Percentiles rank a stretch among this genome's conserved stretches.
These are phyloP conservation scores for Spizellomyces sp. DNA, from an alignment of 192 early-diverging fungal genomes.

Conservation along the genomic window DNA sequence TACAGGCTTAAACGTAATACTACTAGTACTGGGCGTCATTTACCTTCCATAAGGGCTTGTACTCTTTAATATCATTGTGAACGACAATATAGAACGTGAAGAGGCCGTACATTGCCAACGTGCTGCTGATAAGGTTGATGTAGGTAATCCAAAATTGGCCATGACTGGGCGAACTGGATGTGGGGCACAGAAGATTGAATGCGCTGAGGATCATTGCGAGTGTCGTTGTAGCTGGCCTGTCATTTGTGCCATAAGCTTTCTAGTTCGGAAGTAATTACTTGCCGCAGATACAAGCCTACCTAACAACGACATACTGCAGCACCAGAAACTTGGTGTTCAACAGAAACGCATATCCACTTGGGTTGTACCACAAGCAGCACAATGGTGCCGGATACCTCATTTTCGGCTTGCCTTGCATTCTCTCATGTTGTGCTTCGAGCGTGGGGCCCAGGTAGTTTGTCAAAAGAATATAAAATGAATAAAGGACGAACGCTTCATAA, in stretches of 20 bases:
- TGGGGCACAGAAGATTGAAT: constrained; percentile 64
- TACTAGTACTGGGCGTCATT: not conserved
- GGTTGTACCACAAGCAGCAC: constrained; percentile 69
- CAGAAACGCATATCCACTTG: constrained; percentile 61
- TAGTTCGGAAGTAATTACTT: too few relatives aligned
- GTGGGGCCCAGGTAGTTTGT: constrained; percentile 67
- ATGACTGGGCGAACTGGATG: constrained; percentile 60
- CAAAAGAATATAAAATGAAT: constrained; percentile 72
- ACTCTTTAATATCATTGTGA: constrained; percentile 51
- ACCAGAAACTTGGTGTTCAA: constrained; percentile 64
- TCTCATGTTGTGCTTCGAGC: constrained; percentile 45
- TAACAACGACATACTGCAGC: constrained; percentile 75
- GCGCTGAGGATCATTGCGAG: constrained; percentile 63
- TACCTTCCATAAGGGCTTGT: constrained; percentile 53
- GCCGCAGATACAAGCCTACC: constrained; percentile 9
- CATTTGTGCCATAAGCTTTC: too few relatives aligned
- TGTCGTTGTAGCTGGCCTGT: constrained; percentile 62
- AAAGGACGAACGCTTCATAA: constrained; percentile 79
- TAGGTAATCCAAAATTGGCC: constrained; percentile 68
- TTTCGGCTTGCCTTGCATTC: constrained; percentile 45
- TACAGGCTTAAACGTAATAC: not conserved
- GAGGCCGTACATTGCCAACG: constrained; percentile 75
- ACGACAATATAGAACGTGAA: constrained; percentile 69
- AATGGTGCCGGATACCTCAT: constrained; percentile 62
- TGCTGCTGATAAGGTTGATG: constrained; percentile 66